These are phyloP conservation scores for Heracleum sosnowskyi DNA, from an alignment of 129 eudicot genomes.

Conservation along the genomic window DNA sequence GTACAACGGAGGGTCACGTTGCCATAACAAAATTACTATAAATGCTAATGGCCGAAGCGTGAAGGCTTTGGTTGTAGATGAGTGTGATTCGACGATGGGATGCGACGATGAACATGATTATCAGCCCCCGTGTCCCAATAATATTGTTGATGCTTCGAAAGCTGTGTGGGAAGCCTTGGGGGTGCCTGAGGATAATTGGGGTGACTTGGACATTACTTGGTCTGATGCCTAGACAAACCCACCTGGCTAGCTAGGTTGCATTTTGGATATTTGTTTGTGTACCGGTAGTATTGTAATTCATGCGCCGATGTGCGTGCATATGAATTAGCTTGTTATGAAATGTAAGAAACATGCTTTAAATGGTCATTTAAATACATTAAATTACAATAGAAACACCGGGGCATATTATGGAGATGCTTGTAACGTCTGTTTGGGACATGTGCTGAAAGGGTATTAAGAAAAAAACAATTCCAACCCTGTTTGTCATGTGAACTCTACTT, in stretches of 20 bases:
- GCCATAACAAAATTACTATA: background rate
- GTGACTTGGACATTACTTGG: background rate
- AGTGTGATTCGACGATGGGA: background rate
- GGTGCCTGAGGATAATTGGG: background rate
- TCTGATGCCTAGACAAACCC: background rate
- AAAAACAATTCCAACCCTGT: too few relatives aligned
- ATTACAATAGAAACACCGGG: too few relatives aligned
- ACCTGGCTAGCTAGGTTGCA: background rate
- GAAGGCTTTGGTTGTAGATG: background rate
- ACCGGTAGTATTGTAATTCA: too few relatives aligned
- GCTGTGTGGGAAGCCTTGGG: background rate
- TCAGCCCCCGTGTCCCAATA: background rate
- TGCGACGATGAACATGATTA: background rate
- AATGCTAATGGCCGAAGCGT: background rate
- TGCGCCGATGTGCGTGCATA: background rate
- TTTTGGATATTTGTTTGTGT: too few relatives aligned
- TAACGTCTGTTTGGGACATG: too few relatives aligned
- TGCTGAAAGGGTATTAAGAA: too few relatives aligned
- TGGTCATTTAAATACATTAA: too few relatives aligned
- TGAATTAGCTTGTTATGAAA: too few relatives aligned
- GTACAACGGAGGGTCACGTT: background rate
- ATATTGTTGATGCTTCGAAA: background rate
- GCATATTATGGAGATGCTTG: too few relatives aligned
- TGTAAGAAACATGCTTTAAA: too few relatives aligned
- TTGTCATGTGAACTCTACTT: too few relatives aligned